Evolutionary conservation across 2,329 filamentous ascomycete genomes (phyloP), one percentile per base, ranked within the genome.

Genomic region (Pyricularia pennisetigena): DNA sequence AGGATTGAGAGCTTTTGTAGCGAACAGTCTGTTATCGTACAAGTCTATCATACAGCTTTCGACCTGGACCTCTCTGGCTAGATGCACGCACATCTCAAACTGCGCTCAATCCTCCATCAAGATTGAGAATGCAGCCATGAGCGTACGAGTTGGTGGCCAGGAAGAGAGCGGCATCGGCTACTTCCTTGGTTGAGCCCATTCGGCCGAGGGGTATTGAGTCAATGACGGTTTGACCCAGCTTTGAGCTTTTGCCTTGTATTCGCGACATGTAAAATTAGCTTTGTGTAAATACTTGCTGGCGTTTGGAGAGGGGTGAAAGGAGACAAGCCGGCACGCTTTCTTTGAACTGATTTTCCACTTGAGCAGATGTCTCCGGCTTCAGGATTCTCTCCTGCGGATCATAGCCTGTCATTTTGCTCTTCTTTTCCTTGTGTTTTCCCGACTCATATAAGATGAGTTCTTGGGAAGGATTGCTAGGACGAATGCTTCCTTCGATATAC

Each of bases 21-120:
- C 64, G 20, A 65, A 49, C 16, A 35, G 9, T 65, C 32, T 9
- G 49, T 61, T 61, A 61, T 49, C 28, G 16, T 68, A 61, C 64
- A 66, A 12, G 14, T 63, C 57, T 61, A 61, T 61, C 57, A 16
- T 61, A 26, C 57, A 61, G 9, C 57, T 4, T 12, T 24, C 57
- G 57, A 26, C n/a, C 12, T 8, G 23, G 26, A 3, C 23, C 24
- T 26, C 24, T 26, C 24, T 26, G 24, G 26, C 29, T n/a, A 14
- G 16, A 35, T 57, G 30, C 26, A 9, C 64, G 30, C 26, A 9
- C 64, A 69, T n/a, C 32, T 65, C 54, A 32, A 73, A 78, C 78
- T 66, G 90, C 91, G 76, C 90, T 93, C 72, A 96, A 77, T 1
- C 93, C 93, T 20, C 93, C 93, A 77, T 97, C 93, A 30, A 97